Evolutionary conservation across 177 flowering plant genomes (phyloP).

Genomic region (Vitis hybrid): DNA sequence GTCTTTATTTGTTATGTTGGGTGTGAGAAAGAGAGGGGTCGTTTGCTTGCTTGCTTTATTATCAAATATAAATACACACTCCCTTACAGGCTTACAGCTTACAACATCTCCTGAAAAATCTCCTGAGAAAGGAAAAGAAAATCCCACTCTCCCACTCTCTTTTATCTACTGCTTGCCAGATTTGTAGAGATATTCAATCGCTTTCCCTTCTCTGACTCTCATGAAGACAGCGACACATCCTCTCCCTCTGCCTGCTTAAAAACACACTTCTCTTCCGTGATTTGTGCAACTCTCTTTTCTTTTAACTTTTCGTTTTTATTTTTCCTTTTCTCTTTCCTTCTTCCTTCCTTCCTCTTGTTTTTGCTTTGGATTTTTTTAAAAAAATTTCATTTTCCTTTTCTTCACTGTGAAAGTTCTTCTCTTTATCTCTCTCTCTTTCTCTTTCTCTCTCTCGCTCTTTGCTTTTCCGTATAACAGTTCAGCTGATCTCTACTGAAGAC

Average conservation of each 20-base stretch:
- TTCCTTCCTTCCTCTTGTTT: not conserved
- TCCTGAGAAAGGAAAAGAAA: not conserved
- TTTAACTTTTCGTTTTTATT: not conserved
- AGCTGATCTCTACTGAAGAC: not conserved
- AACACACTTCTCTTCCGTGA: constrained; percentile 15
- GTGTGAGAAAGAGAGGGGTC: not conserved
- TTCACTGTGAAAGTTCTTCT: not conserved
- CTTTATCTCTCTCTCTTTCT: not conserved
- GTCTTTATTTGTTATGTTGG: not conserved
- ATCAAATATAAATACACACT: not conserved
- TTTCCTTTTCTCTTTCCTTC: not conserved
- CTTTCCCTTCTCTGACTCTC: constrained; percentile 37
- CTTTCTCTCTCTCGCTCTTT: not conserved
- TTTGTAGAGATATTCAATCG: constrained; percentile 20
- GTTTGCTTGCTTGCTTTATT: not conserved
- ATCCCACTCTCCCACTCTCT: constrained; percentile 6
- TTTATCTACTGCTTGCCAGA: constrained; percentile 9
- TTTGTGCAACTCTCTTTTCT: constrained; percentile 12
- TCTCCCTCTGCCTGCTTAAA: not conserved
- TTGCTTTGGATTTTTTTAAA: no score
- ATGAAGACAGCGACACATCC: constrained; percentile 39
- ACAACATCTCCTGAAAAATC: constrained; percentile 1
- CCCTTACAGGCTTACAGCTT: not conserved
- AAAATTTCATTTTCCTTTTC: no score
- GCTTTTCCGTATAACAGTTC: not conserved